A percentile compares a stretch with the other conserved stretches of the same genome.
Conservation (phyloP, 805 yeast species). For the Zygotorulaspora chibaensis region DNA sequence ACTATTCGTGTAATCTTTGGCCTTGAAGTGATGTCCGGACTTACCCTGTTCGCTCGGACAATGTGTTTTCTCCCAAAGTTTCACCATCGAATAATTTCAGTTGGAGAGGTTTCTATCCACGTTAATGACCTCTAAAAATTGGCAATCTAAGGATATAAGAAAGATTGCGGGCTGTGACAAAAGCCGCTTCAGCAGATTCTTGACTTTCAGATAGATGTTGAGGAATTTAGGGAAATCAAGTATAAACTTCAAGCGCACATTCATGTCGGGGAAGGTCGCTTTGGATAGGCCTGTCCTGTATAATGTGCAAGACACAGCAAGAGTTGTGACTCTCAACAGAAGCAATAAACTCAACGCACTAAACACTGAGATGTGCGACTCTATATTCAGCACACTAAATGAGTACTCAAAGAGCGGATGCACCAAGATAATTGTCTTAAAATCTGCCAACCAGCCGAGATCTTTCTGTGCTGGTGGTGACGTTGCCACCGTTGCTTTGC, state of each 20-base stretch:
- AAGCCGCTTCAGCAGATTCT: too few relatives aligned
- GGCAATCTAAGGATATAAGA: too few relatives aligned
- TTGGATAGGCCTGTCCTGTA: conserved; percentile 19
- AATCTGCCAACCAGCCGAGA: conserved; percentile 46
- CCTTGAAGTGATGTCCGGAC: too few relatives aligned
- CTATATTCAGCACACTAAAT: conserved; percentile 64
- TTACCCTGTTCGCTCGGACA: too few relatives aligned
- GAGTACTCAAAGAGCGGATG: conserved; percentile 71
- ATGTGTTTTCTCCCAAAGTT: too few relatives aligned
- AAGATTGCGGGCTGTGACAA: not conserved
- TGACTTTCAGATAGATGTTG: conserved; percentile 2
- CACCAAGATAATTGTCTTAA: conserved; percentile 62
- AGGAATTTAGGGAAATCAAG: conserved; percentile 5
- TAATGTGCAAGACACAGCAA: conserved; percentile 44
- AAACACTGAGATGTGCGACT: conserved; percentile 66
- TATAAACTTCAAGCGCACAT: conserved; percentile 4
- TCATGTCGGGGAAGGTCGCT: conserved; percentile 6
- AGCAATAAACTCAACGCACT: conserved; percentile 82
- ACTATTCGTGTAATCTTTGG: too few relatives aligned
- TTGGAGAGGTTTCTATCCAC: too few relatives aligned
- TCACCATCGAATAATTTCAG: too few relatives aligned
- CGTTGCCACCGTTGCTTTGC: conserved; percentile 71
- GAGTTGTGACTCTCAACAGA: conserved; percentile 74
- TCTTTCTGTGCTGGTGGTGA: conserved; percentile 97
- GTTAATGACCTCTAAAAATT: too few relatives aligned